Percentiles rank a stretch among this genome's conserved stretches.
Conservation (phyloP, 2,329 filamentous ascomycete genomes). For the Exophiala viscosa region DNA sequence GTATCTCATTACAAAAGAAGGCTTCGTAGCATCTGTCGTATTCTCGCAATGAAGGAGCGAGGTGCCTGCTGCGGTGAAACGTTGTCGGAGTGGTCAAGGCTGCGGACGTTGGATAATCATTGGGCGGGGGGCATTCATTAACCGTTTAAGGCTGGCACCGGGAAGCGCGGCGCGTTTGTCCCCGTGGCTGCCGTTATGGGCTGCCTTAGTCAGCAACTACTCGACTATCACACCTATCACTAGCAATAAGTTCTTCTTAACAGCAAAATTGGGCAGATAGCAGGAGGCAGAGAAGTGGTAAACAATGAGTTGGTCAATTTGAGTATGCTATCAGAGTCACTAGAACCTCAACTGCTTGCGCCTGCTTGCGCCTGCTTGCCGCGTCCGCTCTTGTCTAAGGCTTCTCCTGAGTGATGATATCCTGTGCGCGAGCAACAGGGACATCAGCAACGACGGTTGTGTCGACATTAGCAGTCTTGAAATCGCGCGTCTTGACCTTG, state of each 20-base stretch:
- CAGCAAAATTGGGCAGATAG: no score
- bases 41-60: not conserved
- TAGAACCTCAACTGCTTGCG: not conserved
- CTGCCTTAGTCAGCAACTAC: no score
- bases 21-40: not conserved
- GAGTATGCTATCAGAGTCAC: not conserved
- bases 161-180: no score
- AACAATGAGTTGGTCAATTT: not conserved
- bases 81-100: no score
- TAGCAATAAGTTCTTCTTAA: no score
- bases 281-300: not conserved
- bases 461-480: not conserved
- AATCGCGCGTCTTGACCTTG: constrained; percentile 20
- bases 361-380: constrained; percentile 7
- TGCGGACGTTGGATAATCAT: no score
- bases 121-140: no score
- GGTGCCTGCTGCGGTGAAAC: not conserved
- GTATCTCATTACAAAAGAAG: not conserved
- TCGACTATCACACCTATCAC: no score
- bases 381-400: not conserved
- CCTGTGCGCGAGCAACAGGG: not conserved
- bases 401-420: not conserved
- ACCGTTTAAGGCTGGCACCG: no score
- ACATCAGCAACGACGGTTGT: not conserved
- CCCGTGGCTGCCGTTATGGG: no score